Base-by-base conservation (phyloP, 257 asterid genomes). In the Penstemon barbatus region DNA sequence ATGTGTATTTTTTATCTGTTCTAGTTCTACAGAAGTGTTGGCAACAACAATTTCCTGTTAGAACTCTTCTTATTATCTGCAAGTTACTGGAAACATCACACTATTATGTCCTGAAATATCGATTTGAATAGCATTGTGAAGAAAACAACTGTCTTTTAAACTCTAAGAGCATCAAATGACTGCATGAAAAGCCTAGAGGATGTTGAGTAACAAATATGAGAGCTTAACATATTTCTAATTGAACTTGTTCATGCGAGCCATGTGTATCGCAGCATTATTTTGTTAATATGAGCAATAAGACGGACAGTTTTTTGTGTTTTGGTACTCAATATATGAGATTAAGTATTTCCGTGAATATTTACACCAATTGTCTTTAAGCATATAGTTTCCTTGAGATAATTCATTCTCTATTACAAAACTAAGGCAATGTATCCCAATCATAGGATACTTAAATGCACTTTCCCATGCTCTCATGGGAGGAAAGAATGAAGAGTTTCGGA, bases 41-140 rank as follows among this genome's bases (percentile, higher is more conserved):
- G 56, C 68, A 18, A 50, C 10, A 8, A 54, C 42, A 33, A 69
- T 69, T 52, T 49, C 13, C 38, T 50, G 39, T 38, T 38, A 55
- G 71, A 33, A 56, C 49, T 65, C 65, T 4, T n/a, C 38, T 59
- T 65, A 39, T 72, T 56, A 38, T 71, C 46, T 51, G 9, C 58
- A 65, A 58, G 40, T 56, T 13, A 68, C 66, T 38, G 19, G 52
- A 70, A 61, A 45, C 48, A 6, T 48, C 48, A 57, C 9, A 66
- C 45, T 12, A 6, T 63, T 13, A 5, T 44, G 36, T 25, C 15
- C 19, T 11, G 49, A 70, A 18, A 39, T 51, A 25, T 50, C 50
- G 54, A 36, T 70, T 63, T 12, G 42, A 44, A 2, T 37, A 18
- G 55, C 43, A 69, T 41, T 58, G 54, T 51, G 19, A 50, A 38